Evolutionary conservation across 1,284 basidiomycete species (phyloP).

Genomic region (Veloboletus limbatus): DNA sequence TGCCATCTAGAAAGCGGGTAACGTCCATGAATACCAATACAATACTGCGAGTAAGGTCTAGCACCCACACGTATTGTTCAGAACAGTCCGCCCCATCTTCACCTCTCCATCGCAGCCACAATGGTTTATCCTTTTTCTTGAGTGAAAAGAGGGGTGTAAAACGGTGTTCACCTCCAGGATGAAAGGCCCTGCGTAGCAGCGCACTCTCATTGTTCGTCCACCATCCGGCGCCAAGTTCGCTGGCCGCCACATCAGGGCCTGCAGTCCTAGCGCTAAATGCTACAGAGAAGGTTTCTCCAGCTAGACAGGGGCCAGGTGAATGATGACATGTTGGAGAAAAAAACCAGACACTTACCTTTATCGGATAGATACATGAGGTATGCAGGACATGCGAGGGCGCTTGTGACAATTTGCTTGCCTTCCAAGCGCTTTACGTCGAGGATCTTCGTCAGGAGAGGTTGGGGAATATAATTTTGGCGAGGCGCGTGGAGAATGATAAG

Average conservation of each 20-base stretch:
- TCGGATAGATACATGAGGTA: conserved; percentile 22
- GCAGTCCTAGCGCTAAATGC: not conserved
- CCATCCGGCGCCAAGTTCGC: conserved; percentile 8
- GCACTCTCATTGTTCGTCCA: conserved; percentile 9
- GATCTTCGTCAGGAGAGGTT: not conserved
- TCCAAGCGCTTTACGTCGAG: conserved; percentile 1
- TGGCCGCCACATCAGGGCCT: not conserved
- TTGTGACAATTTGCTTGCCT: conserved; percentile 14
- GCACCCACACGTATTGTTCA: not conserved
- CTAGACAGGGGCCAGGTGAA: not conserved
- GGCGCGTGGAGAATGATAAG: conserved; percentile 15
- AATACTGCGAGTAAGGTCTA: not conserved
- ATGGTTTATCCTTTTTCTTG: not conserved
- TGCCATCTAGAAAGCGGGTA: conserved; percentile 8
- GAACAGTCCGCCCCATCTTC: not conserved
- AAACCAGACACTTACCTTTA: conserved; percentile 5
- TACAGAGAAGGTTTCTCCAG: conserved; percentile 8
- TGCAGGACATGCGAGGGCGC: conserved; percentile 14
- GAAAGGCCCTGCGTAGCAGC: conserved; percentile 12
- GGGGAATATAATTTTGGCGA: conserved; percentile 9
- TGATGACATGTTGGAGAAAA: not conserved
- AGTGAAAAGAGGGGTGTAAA: conserved; percentile 17
- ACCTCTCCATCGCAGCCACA: not conserved
- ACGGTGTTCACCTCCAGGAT: not conserved
- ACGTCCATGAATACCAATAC: not conserved